Base-by-base conservation (phyloP, 2,329 filamentous ascomycete genomes). In the Pseudogymnoascus sp. region DNA sequence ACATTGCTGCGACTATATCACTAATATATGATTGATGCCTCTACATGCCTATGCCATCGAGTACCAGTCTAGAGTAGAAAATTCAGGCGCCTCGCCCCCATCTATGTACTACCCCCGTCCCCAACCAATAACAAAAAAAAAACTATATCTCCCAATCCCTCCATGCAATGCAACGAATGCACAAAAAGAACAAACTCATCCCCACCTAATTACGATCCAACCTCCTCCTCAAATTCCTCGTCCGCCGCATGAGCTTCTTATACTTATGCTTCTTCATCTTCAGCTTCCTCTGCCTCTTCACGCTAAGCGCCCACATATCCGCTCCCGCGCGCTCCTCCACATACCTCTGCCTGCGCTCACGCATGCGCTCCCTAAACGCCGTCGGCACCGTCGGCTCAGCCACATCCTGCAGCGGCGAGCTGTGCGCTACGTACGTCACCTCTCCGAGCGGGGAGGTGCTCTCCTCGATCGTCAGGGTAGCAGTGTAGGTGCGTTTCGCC, bases 221-320 rank as follows among this genome's bases (percentile, higher is more conserved):
- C 61, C 93, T 96, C 74, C 92, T 86, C 74, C 93, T 88, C 80
- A 92, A 77, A 74, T 91, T 93, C 75, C 93, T 86, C 73, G 93
- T 97, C 77, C 86, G 85, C 82, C 89, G 90, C 90, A 96, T 92
- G 70, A 97, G 81, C 86, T 99, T 99, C 92, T 97, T 97, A 79
- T 96, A 96, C 87, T 99, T 99, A 85, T 97, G 93, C 86, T 97
- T 99, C 90, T 99, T 99, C 93, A 99, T 99, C 86, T 92, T 96
- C 73, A 97, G 80, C 80, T 95, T 96, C 74, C 92, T 83, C 78
- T 96, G 91, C 76, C 95, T 84, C 82, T 88, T 92, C 70, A 97
- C 93, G 73, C 91, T 96, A 74, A 99, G 91, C 67, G 91, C 85
- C 65, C 87, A 79, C 88, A 96, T 93, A n/a, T 37, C 53, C 65